These are phyloP conservation scores for Daldinia loculata DNA, from an alignment of 495 filamentous ascomycete genomes.

Conservation along the genomic window DNA sequence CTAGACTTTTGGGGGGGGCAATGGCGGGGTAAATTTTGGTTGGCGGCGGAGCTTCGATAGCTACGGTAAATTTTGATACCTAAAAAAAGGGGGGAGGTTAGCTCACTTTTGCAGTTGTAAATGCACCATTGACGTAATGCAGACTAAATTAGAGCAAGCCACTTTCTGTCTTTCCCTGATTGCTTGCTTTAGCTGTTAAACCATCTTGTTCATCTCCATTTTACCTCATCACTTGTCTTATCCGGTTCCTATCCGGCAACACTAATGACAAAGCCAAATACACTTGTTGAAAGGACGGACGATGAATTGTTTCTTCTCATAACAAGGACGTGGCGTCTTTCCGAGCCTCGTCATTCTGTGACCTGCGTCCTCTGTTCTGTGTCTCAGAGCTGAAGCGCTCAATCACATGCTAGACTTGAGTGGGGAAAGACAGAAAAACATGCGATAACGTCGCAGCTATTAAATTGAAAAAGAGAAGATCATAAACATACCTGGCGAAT, in stretches of 20 bases:
- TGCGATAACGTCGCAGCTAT: constrained; percentile 16
- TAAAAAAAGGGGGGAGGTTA: constrained; percentile 36
- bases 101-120: constrained; percentile 28
- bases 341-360: neutral
- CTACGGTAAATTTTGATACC: constrained; percentile 29
- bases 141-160: constrained; percentile 31
- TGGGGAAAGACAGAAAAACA: constrained; percentile 26
- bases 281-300: neutral
- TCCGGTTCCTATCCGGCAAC: constrained; percentile 10
- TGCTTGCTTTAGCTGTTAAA: constrained; percentile 13
- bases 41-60: constrained; percentile 36
- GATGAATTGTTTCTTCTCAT: neutral
- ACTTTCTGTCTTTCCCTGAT: constrained; percentile 17
- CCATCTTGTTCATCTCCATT: constrained; percentile 5
- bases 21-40: constrained; percentile 42
- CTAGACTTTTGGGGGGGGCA: constrained; percentile 16
- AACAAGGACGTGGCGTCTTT: constrained; percentile 6
- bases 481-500: constrained; percentile 17
- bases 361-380: neutral
- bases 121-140: constrained; percentile 49
- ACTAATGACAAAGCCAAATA: constrained; percentile 17
- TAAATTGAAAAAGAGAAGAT: constrained; percentile 25
- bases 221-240: constrained; percentile 26
- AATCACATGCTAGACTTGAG: constrained; percentile 37
- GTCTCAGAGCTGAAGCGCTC: neutral